Conservation (phyloP, 2,329 filamentous ascomycete species). For the Diaporthe vaccinii region DNA sequence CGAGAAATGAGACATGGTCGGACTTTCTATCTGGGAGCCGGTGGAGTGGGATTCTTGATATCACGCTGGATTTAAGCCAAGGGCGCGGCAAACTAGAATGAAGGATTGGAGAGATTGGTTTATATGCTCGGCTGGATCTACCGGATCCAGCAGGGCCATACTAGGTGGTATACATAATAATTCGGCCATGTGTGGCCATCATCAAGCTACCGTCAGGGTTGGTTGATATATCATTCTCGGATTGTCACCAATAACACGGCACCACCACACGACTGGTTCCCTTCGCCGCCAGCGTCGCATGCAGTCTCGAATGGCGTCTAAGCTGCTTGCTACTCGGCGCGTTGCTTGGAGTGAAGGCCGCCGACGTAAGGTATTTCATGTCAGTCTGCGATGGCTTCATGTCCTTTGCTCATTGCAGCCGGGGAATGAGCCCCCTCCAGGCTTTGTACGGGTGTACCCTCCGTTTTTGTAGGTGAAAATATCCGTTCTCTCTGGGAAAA, state of each 20-base stretch:
- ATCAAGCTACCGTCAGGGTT: background rate
- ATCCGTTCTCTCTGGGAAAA: too few species aligned
- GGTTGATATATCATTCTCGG: background rate
- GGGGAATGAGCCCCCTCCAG: too few species aligned
- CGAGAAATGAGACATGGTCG: background rate
- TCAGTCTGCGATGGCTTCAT: background rate
- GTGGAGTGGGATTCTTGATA: background rate
- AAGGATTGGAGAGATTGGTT: background rate
- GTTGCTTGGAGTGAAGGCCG: background rate
- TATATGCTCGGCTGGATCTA: background rate
- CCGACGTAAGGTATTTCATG: background rate
- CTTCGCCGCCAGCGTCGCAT: background rate
- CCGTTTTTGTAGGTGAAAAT: too few species aligned
- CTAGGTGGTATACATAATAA: conserved; percentile 1
- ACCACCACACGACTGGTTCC: background rate
- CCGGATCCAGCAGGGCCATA: background rate
- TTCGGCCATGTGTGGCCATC: background rate
- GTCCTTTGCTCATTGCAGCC: too few species aligned
- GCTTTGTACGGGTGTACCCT: too few species aligned
- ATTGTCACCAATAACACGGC: background rate
- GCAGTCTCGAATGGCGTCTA: background rate
- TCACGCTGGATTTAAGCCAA: background rate
- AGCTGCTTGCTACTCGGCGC: background rate
- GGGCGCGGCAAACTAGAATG: background rate
- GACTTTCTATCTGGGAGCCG: background rate